A percentile compares a stretch with the other conserved stretches of the same genome.
Conservation (phyloP, 768 basidiomycete species). For the Clavaria fumosa region DNA sequence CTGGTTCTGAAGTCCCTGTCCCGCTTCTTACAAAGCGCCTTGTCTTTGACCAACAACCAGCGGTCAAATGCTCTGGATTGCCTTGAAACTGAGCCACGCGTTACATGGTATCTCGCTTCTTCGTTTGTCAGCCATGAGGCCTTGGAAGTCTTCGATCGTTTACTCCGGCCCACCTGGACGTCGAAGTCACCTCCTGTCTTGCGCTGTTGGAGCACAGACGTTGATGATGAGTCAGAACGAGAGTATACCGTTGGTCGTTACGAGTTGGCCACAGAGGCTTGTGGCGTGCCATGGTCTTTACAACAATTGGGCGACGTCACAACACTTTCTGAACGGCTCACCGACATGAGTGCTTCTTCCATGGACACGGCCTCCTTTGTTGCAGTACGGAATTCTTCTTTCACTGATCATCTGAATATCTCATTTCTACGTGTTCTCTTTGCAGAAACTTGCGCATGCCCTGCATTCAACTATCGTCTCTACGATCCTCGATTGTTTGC, state of each 20-base stretch:
- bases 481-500: slow-evolving; percentile 78
- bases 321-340: slow-evolving; percentile 6
- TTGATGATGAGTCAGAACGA: slow-evolving; percentile 21
- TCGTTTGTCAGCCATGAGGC: not conserved
- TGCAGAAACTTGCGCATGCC: slow-evolving; percentile 51
- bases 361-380: slow-evolving; percentile 3
- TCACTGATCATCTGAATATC: not conserved
- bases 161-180: slow-evolving; percentile 5
- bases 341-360: not conserved
- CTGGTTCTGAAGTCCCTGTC: not conserved
- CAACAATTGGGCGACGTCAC: slow-evolving; percentile 17
- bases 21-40: not conserved
- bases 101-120: not conserved
- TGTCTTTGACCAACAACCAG: not conserved
- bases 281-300: slow-evolving; percentile 20
- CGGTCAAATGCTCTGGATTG: not conserved
- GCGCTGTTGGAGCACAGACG: slow-evolving; percentile 22
- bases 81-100: not conserved
- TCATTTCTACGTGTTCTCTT: not conserved
- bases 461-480: slow-evolving; percentile 71
- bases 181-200: slow-evolving; percentile 3
- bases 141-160: not conserved
- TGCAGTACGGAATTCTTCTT: slow-evolving; percentile 4
- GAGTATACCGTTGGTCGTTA: slow-evolving; percentile 20
- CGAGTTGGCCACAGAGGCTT: slow-evolving; percentile 10